Conservation (phyloP, 345 rosid species). For the Syzygium aqueum region DNA sequence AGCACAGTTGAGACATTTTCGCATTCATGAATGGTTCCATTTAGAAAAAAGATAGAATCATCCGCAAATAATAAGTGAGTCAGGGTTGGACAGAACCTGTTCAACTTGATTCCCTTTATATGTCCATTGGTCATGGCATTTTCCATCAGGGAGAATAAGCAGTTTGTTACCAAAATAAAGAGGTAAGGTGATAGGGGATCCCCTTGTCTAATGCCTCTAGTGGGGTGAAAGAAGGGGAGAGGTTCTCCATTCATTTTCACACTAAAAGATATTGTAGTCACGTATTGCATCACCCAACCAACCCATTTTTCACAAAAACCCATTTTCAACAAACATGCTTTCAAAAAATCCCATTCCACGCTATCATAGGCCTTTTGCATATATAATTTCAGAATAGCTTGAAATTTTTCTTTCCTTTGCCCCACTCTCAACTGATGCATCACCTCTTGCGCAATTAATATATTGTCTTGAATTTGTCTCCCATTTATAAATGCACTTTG, state of each 20-base stretch:
- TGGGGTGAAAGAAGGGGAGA: not conserved
- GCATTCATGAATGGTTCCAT: not conserved
- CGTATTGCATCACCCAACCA: not conserved
- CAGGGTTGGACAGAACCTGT: not conserved
- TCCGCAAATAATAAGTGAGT: not conserved
- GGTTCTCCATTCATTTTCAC: not conserved
- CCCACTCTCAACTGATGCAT: not conserved
- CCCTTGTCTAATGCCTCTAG: not conserved
- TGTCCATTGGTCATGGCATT: accelerated
- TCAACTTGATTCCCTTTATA: not conserved
- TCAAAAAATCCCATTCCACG: no score
- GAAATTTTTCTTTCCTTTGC: no score
- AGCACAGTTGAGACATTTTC: not conserved
- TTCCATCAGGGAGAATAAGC: not conserved
- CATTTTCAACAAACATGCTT: not conserved
- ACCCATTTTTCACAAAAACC: not conserved
- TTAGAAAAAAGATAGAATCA: not conserved
- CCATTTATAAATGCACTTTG: not conserved
- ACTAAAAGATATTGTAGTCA: not conserved
- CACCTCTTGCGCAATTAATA: not conserved
- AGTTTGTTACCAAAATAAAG: not conserved
- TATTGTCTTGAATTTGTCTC: not conserved
- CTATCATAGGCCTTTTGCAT: not conserved
- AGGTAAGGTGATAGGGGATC: not conserved
- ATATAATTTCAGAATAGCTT: not conserved